phyloP scores from a whole-genome alignment of 2,329 filamentous ascomycete genomes.

The Apiospora arundinis region DNA sequence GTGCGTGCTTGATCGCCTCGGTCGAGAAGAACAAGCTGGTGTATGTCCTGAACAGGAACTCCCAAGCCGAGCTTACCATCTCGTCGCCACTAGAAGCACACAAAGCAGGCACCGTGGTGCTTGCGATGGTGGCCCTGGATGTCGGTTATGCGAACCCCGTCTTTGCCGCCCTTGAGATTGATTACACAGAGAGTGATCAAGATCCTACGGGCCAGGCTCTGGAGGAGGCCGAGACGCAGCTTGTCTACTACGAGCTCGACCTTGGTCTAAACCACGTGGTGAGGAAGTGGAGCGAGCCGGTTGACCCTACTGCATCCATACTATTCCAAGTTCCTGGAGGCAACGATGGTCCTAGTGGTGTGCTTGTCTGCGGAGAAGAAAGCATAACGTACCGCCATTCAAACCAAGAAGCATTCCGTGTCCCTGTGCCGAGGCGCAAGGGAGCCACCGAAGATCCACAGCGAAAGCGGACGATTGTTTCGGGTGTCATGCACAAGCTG shows the following conservation, averaged over 20 bases:
- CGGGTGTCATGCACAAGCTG: constrained; percentile 97
- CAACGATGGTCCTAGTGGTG: constrained; percentile 90
- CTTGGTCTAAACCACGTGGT: constrained; percentile 97
- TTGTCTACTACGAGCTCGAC: constrained; percentile 98
- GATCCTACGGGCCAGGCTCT: constrained; percentile 86
- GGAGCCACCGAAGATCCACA: constrained; percentile 92
- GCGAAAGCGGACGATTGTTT: constrained; percentile 84
- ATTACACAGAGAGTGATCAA: constrained; percentile 90
- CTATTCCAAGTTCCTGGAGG: constrained; percentile 96
- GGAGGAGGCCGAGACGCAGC: constrained; percentile 82
- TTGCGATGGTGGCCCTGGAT: constrained; percentile 86
- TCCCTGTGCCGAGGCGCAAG: constrained; percentile 85
- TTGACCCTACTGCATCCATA: constrained; percentile 86
- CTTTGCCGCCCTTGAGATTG: constrained; percentile 92
- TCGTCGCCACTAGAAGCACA: constrained; percentile 97
- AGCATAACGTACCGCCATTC: constrained; percentile 97
- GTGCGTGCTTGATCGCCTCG: constrained; percentile 92
- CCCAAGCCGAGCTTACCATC: constrained; percentile 93
- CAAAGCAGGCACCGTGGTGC: constrained; percentile 88
- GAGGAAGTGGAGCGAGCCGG: constrained; percentile 92
- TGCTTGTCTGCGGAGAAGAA: constrained; percentile 92
- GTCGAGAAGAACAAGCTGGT: constrained; percentile 99
- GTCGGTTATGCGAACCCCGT: constrained; percentile 97
- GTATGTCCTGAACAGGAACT: constrained; percentile 95
- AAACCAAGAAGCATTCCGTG: constrained; percentile 86